Evolutionary conservation across 306 rosid species (phyloP).

Genomic region (Luffa acutangula): DNA sequence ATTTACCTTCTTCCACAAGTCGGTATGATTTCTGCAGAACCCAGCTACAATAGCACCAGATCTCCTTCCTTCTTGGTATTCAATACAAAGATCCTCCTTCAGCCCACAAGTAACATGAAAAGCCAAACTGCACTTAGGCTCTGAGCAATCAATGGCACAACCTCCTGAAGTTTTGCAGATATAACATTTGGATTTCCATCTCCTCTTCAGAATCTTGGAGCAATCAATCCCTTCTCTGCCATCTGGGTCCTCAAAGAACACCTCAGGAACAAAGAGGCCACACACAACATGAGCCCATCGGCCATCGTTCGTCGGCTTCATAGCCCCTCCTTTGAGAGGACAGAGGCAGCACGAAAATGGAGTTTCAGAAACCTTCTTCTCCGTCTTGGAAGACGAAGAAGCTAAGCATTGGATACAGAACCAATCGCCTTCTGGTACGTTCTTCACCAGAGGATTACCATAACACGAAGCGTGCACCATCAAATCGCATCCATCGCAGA

Average conservation of each 20-base stretch:
- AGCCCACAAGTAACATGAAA: conserved; percentile 74
- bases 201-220: conserved; percentile 47
- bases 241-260: conserved; percentile 59
- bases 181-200: conserved; percentile 51
- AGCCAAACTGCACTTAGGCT: conserved; percentile 45
- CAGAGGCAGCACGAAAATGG: conserved; percentile 33
- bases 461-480: conserved; percentile 88
- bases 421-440: conserved; percentile 67
- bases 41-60: conserved; percentile 67
- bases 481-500: conserved; percentile 79
- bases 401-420: conserved; percentile 44
- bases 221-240: conserved; percentile 73
- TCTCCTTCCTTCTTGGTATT: conserved; percentile 55
- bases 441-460: conserved; percentile 45
- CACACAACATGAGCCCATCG: conserved; percentile 75
- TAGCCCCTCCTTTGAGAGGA: conserved; percentile 49
- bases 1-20: conserved; percentile 59
- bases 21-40: conserved; percentile 52
- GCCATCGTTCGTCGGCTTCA: conserved; percentile 37
- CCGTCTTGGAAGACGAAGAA: neutral
- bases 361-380: neutral
- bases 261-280: conserved; percentile 67
- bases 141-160: conserved; percentile 63
- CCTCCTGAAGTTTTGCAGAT: conserved; percentile 35
- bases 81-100: conserved; percentile 50